These are phyloP conservation scores for Macrophomina phaseolina DNA, from an alignment of 2,329 filamentous ascomycete genomes.

Conservation along the genomic window DNA sequence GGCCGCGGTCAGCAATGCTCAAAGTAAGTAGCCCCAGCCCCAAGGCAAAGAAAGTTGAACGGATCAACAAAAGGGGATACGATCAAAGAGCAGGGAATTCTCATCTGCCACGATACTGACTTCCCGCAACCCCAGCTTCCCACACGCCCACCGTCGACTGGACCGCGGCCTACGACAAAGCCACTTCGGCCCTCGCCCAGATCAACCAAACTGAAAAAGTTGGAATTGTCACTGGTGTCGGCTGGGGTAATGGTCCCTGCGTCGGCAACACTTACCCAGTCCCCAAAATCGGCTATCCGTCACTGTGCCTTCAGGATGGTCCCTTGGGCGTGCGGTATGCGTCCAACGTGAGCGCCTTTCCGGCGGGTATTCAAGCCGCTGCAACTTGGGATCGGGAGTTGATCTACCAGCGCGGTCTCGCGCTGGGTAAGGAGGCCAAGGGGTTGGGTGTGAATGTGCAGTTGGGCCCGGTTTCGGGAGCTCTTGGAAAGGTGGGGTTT, in stretches of 20 bases:
- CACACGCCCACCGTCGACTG: slow-evolving; percentile 11
- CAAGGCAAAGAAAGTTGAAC: not conserved
- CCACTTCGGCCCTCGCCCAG: slow-evolving; percentile 33
- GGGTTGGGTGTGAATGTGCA: slow-evolving; percentile 50
- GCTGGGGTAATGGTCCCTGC: slow-evolving; percentile 43
- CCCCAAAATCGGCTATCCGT: slow-evolving; percentile 43
- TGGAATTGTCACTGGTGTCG: slow-evolving; percentile 45
- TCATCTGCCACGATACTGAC: not conserved
- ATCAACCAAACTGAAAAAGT: slow-evolving; percentile 48
- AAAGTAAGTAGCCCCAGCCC: not conserved
- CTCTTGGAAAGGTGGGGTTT: slow-evolving; percentile 14
- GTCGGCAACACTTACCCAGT: slow-evolving; percentile 45
- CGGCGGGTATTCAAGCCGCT: slow-evolving; percentile 46
- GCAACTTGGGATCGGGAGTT: slow-evolving; percentile 46
- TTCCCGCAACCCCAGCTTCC: not conserved
- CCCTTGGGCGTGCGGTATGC: slow-evolving; percentile 48
- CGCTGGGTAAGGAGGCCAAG: slow-evolving; percentile 48
- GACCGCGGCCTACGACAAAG: not conserved
- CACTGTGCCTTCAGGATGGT: slow-evolving; percentile 48
- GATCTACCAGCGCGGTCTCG: slow-evolving; percentile 41
- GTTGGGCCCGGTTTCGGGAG: slow-evolving; percentile 52
- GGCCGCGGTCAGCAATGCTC: not conserved
- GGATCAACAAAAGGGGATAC: not conserved
- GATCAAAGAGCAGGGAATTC: no score
- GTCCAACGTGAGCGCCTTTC: slow-evolving; percentile 45